A percentile compares a stretch with the other conserved stretches of the same genome.
Evolutionary conservation across 768 basidiomycete species (phyloP).

Genomic region (Hygrocybe coccinea): DNA sequence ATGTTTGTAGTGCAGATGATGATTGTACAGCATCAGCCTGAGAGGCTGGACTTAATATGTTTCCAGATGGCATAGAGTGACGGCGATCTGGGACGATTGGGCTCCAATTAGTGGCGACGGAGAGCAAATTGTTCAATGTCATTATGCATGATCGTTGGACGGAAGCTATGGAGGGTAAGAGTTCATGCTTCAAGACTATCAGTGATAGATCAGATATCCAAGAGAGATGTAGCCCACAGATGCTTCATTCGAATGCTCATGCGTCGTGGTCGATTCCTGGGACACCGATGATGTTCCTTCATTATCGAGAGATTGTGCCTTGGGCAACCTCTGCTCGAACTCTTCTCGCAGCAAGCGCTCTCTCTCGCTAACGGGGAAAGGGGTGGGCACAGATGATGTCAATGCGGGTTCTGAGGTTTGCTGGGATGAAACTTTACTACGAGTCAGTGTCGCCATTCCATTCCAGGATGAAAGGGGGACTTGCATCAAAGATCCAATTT

Average conservation of each 20-base stretch:
- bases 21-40: slow-evolving; percentile 28
- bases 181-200: slow-evolving; percentile 43
- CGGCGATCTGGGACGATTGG: slow-evolving; percentile 57
- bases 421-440: slow-evolving; percentile 26
- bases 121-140: slow-evolving; percentile 67
- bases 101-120: slow-evolving; percentile 45
- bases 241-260: background rate
- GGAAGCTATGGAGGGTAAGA: slow-evolving; percentile 66
- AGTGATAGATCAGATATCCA: background rate
- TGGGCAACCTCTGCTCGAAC: too few relatives aligned
- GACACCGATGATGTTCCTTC: background rate
- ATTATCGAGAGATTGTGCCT: background rate
- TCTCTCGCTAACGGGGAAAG: slow-evolving; percentile 5
- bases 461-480: background rate
- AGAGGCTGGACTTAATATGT: slow-evolving; percentile 29
- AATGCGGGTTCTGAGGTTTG: slow-evolving; percentile 22
- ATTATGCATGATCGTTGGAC: slow-evolving; percentile 73
- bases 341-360: slow-evolving; percentile 2
- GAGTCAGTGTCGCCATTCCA: slow-evolving; percentile 40
- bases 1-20: slow-evolving; percentile 53
- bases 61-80: slow-evolving; percentile 53
- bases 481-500: background rate
- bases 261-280: background rate
- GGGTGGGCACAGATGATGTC: slow-evolving; percentile 17
- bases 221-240: background rate